phyloP scores from a whole-genome alignment of 2,329 filamentous ascomycete species.

The Oidium heveae region DNA sequence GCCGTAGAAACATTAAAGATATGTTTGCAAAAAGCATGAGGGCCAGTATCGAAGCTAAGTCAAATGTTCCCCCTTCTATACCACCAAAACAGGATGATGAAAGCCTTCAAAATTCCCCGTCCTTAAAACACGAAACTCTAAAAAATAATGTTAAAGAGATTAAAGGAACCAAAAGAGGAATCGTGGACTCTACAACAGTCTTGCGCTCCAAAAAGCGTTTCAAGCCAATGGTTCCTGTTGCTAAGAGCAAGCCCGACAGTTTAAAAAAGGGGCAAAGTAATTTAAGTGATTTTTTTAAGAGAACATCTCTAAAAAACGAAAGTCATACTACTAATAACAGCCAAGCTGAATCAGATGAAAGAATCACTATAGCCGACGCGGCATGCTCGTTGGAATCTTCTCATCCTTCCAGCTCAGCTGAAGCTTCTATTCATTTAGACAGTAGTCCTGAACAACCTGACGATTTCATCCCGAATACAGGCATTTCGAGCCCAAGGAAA shows the following conservation, averaged over 20 bases:
- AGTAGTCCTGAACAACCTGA: too few species aligned
- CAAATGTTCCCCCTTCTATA: neutral
- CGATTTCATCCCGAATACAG: neutral
- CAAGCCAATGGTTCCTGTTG: neutral
- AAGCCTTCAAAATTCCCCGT: neutral
- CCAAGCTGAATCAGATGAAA: neutral
- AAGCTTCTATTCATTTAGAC: neutral
- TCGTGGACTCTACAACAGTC: neutral
- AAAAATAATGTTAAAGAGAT: neutral
- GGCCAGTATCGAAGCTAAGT: constrained; percentile 1
- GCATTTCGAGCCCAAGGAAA: neutral
- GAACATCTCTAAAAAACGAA: neutral
- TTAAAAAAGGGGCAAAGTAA: constrained; percentile 17
- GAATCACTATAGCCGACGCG: neutral
- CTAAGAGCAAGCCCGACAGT: constrained; percentile 18
- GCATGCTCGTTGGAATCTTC: neutral
- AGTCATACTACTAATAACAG: too few species aligned
- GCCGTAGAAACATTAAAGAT: constrained; percentile 63
- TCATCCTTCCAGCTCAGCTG: neutral
- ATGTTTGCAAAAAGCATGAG: constrained; percentile 50
- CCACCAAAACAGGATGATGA: neutral
- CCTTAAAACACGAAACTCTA: neutral
- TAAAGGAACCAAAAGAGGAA: neutral
- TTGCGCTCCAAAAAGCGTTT: neutral
- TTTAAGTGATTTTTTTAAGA: constrained; percentile 9